Evolutionary conservation across 2,329 filamentous ascomycete genomes (phyloP), one percentile per base, ranked within the genome.

Genomic region (Diaporthe australafricana): DNA sequence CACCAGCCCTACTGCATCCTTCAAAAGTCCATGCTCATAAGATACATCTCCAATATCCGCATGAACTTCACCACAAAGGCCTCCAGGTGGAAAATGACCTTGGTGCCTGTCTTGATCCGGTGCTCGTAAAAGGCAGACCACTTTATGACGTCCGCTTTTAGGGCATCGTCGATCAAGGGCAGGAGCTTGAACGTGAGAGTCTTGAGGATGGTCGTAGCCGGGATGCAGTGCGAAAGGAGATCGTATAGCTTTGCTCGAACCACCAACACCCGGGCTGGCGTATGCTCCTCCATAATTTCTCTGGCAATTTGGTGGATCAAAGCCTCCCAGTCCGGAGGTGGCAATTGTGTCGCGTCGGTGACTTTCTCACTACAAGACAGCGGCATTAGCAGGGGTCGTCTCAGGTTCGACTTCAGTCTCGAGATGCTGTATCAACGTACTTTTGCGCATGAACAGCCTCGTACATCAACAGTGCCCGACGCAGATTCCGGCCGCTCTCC

Each of bases 31-130:
- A 96, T 95, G 75, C 92, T 94, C 93, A 97, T 96, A 71, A 92
- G 83, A 79, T 91, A 97, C 91, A 95, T 96, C 85, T 99, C 96
- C 75, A 96, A 89, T 76, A 98, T 90, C 77, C 96, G 90, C 96
- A 99, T 98, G 81, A 98, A 98, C 85, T 98, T 98, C 71, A 96
- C 96, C 72, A 99, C 96, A 83, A 99, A 99, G 4, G 96, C 96
- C 83, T 99, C 97, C 5, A 99, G 86, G 79, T 99, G 97, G 83
- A 99, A 99, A 74, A 99, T 98, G 72, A 97, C 93, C 87, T 99
- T 99, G 72, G 89, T 95, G 66, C 96, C 96, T 77, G 93, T 93
- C 80, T 94, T 94, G 83, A 98, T 94, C 73, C 96, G 90, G 82
- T 99, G 96, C 83, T 99, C 97, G 81, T 97, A 99, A 79, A 98